A percentile compares a stretch with the other conserved stretches of the same genome.
Evolutionary conservation across 768 basidiomycete genomes (phyloP).

Genomic region (Leccinum disarticulatum): DNA sequence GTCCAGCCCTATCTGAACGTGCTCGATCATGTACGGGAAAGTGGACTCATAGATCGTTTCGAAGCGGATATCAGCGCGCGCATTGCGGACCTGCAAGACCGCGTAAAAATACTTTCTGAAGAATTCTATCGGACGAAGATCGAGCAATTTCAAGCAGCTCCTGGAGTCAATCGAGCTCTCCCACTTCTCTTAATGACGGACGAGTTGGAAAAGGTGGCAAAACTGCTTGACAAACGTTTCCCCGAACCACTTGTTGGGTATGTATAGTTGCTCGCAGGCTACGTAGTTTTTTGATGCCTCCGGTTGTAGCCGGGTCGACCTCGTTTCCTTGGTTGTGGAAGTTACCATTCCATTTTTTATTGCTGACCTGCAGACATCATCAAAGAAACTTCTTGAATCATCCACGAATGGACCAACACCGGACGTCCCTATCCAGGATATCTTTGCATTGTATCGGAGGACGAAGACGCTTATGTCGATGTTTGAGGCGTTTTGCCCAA

Average conservation of each 20-base stretch:
- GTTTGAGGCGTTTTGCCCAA: constrained; percentile 75
- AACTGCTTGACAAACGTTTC: constrained; percentile 84
- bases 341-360: constrained; percentile 65
- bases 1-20: constrained; percentile 63
- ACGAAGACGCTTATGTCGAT: constrained; percentile 75
- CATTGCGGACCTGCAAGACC: constrained; percentile 64
- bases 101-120: constrained; percentile 56
- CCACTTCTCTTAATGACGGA: constrained; percentile 83
- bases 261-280: constrained; percentile 17
- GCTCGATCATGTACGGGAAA: constrained; percentile 69
- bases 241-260: constrained; percentile 80
- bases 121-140: constrained; percentile 64
- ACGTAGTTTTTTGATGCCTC: neutral
- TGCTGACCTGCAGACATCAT: constrained; percentile 63
- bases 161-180: constrained; percentile 79
- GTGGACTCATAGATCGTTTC: constrained; percentile 68
- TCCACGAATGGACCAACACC: constrained; percentile 87
- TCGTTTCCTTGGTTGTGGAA: constrained; percentile 75
- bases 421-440: constrained; percentile 85
- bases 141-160: constrained; percentile 60
- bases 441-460: constrained; percentile 83
- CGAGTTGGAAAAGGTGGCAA: constrained; percentile 85
- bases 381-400: constrained; percentile 75
- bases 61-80: constrained; percentile 72
- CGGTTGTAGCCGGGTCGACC: constrained; percentile 60